These are phyloP conservation scores for Mayamaea pseudoterrestris DNA, from an alignment of 108 stramenopile genomes.

Conservation along the genomic window DNA sequence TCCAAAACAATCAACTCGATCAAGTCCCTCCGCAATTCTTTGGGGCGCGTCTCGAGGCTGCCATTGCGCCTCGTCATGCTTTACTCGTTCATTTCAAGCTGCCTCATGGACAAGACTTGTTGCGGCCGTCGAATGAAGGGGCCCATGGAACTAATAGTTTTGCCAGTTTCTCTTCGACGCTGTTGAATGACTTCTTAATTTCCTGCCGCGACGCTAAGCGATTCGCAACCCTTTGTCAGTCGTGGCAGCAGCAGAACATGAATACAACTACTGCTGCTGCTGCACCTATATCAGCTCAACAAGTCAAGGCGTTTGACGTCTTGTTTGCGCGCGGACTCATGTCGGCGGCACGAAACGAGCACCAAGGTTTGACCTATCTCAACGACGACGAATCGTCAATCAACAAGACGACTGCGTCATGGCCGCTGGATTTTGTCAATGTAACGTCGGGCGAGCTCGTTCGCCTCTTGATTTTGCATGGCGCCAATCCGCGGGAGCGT, in stretches of 20 bases:
- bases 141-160: background rate
- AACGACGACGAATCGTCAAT: background rate
- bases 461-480: conserved; percentile 48
- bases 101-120: conserved; percentile 18
- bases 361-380: conserved; percentile 12
- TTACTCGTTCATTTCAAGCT: conserved; percentile 47
- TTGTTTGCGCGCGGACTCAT: conserved; percentile 60
- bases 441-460: conserved; percentile 30
- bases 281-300: conserved; percentile 33
- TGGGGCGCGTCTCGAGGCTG: conserved; percentile 59
- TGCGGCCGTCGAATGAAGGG: background rate
- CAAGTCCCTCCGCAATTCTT: conserved; percentile 48
- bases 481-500: conserved; percentile 59
- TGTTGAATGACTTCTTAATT: background rate
- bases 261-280: conserved; percentile 1
- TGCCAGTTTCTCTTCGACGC: background rate
- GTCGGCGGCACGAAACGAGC: conserved; percentile 62
- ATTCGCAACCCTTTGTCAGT: conserved; percentile 66
- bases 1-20: background rate
- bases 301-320: conserved; percentile 63
- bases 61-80: conserved; percentile 70
- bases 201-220: conserved; percentile 27
- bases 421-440: conserved; percentile 38
- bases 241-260: conserved; percentile 19
- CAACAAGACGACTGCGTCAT: background rate